Evolutionary conservation across 116 monocot species (phyloP).

Genomic region (Phalaenopsis hybrid): DNA sequence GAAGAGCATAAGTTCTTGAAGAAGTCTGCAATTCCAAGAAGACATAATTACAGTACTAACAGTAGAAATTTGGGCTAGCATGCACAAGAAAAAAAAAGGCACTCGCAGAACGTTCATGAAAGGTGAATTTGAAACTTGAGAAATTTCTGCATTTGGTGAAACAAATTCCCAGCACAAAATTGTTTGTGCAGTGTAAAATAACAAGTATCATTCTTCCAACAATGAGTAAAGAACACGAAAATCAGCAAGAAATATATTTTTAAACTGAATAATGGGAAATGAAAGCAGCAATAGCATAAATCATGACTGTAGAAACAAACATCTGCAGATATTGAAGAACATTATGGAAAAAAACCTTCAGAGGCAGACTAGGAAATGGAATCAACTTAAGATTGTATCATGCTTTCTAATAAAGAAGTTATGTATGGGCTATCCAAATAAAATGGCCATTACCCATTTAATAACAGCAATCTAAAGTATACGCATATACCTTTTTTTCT

Average conservation of each 20-base stretch:
- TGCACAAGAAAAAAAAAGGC: too few relatives aligned
- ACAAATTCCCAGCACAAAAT: neutral
- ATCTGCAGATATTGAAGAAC: neutral
- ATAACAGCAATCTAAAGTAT: neutral
- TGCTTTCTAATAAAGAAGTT: neutral
- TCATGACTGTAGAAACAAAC: neutral
- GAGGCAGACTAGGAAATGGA: neutral
- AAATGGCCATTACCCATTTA: neutral
- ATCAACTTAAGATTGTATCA: neutral
- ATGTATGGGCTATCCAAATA: neutral
- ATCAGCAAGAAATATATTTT: too few relatives aligned
- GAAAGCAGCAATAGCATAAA: neutral
- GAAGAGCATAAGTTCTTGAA: conserved; percentile 28
- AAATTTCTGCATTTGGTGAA: neutral
- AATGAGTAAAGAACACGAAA: too few relatives aligned
- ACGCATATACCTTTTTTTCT: neutral
- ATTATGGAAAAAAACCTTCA: neutral
- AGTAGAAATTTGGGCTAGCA: neutral
- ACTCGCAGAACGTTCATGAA: neutral
- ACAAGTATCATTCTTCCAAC: neutral
- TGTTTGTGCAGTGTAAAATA: neutral
- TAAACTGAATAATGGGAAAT: neutral
- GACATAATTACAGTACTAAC: neutral
- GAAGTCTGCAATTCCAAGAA: conserved; percentile 12
- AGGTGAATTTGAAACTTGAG: neutral